Conservation (phyloP, 2,329 filamentous ascomycete species). For the Sarocladiaceae sp. region DNA sequence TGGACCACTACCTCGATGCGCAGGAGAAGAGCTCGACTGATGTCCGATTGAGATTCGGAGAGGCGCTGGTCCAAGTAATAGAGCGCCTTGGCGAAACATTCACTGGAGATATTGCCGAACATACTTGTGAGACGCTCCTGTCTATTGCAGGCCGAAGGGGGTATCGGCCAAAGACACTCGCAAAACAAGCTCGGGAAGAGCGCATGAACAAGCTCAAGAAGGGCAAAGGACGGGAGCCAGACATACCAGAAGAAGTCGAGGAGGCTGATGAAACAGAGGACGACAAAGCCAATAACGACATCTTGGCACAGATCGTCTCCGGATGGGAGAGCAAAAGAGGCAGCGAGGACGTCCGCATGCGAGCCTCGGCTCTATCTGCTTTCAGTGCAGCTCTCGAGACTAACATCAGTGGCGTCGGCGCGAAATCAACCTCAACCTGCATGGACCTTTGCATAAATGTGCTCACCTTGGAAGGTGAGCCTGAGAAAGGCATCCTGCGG, state of each 20-base stretch:
- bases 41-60: slow-evolving; percentile 63
- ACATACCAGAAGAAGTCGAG: slow-evolving; percentile 35
- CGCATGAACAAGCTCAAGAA: slow-evolving; percentile 39
- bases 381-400: slow-evolving; percentile 57
- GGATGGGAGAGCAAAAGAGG: slow-evolving; percentile 66
- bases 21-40: slow-evolving; percentile 57
- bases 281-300: slow-evolving; percentile 42
- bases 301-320: slow-evolving; percentile 54
- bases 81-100: slow-evolving; percentile 56
- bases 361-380: slow-evolving; percentile 65
- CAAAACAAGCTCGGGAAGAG: slow-evolving; percentile 48
- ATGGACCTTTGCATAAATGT: slow-evolving; percentile 62
- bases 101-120: slow-evolving; percentile 44
- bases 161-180: slow-evolving; percentile 54
- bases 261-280: slow-evolving; percentile 43
- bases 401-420: slow-evolving; percentile 52
- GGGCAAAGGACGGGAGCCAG: slow-evolving; percentile 41
- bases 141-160: slow-evolving; percentile 61
- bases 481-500: slow-evolving; percentile 60
- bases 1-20: slow-evolving; percentile 64
- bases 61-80: slow-evolving; percentile 62
- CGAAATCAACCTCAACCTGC: slow-evolving; percentile 46
- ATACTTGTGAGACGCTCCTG: slow-evolving; percentile 55
- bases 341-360: slow-evolving; percentile 65
- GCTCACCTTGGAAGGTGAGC: slow-evolving; percentile 56